Percentiles rank a stretch among this genome's conserved stretches.
Conservation (phyloP, 306 rosid genomes). For the Vicia sativa region DNA sequence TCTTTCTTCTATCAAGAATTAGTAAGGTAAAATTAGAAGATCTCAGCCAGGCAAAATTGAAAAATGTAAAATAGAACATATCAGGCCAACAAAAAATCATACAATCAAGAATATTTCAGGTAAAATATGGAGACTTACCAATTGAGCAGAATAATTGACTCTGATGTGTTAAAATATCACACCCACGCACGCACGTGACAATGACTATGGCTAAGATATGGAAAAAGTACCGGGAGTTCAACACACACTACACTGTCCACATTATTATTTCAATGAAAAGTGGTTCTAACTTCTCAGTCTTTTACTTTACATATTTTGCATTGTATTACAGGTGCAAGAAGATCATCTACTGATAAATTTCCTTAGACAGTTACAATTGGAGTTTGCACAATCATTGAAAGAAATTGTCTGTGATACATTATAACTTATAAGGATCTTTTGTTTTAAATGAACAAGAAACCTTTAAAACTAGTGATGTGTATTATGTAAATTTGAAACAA, state of each 20-base stretch:
- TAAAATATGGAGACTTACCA: slow-evolving; percentile 20
- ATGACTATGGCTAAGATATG: too few species aligned
- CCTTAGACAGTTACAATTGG: background rate
- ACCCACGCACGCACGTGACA: too few species aligned
- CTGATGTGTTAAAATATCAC: too few species aligned
- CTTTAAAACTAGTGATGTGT: background rate
- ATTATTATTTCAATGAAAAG: background rate
- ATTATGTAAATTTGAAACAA: background rate
- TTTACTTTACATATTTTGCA: background rate
- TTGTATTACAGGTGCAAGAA: background rate
- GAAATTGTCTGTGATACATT: background rate
- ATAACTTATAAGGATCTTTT: background rate
- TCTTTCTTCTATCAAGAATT: slow-evolving; percentile 32
- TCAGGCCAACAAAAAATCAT: slow-evolving; percentile 26
- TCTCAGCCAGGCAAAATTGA: slow-evolving; percentile 36
- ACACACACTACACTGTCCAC: slow-evolving; percentile 5
- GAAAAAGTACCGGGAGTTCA: background rate
- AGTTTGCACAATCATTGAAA: background rate
- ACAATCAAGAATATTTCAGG: slow-evolving; percentile 21
- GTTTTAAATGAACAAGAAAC: slow-evolving; percentile 1
- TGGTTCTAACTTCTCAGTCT: background rate
- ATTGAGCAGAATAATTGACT: background rate
- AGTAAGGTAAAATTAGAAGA: slow-evolving; percentile 34
- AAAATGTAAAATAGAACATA: slow-evolving; percentile 30
- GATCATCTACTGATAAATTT: background rate